Base-by-base conservation (phyloP, 805 yeast genomes). In the Candida arabinofermentans region DNA sequence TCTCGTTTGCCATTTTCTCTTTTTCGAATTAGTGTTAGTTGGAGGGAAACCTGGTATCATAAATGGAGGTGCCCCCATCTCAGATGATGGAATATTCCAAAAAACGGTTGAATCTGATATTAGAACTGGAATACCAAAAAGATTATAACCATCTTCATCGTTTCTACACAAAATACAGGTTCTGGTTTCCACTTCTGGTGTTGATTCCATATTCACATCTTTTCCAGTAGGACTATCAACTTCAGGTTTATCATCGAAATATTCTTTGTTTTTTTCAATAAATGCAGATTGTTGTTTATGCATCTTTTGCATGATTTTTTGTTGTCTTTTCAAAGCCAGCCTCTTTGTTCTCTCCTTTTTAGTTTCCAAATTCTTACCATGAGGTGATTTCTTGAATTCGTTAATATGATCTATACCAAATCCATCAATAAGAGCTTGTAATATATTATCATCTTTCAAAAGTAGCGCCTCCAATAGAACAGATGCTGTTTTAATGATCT, bases 141-240 rank as follows among this genome's bases (percentile, higher is more conserved):
- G 46, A 26, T 74, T 74, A 13, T 69, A 62, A 10, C 49, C 38
- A 18, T 67, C 65, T 36, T 72, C 76, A 1, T 70, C 65, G 43
- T 75, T 77, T 47, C 80, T 83, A 59, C 88, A 82, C 18, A 78
- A 49, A 3, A 81, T 78, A 63, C 87, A 81, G 2, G 58, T 56
- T 43, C 76, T 45, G 5, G 29, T 3, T 24, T 56, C 57, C 3
- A 27, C 8, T 8, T 41, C 43, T 21, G 24, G 39, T 8, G 36
- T 10, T 10, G 37, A 47, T 14, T 51, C 41, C 26, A 47, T 47
- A 16, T 57, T 58, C 18, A 59, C 48, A 42, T 57, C 34, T 16
- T 33, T 22, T 23, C 36, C 43, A 16, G 12, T 14, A 21, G n/a
- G 18, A 1, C 12, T 17, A 12, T n/a, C 16, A n/a, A 2, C n/a